Evolutionary conservation across 1,284 basidiomycete species (phyloP).

Genomic region (Boletus semigastroideus): DNA sequence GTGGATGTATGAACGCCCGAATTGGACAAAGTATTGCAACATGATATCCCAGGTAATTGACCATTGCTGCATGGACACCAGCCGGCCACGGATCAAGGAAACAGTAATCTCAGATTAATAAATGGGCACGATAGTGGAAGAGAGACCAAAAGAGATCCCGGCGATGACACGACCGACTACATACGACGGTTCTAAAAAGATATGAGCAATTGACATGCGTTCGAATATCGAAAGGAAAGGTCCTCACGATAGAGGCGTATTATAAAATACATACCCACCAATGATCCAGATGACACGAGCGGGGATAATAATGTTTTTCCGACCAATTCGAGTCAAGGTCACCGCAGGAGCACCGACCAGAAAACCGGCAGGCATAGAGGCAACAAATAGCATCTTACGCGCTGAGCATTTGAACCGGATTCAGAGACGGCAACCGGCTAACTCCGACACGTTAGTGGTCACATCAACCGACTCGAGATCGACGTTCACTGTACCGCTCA

Average conservation of each 20-base stretch:
- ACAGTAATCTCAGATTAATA: constrained; percentile 75
- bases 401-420: constrained; percentile 54
- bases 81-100: constrained; percentile 68
- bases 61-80: constrained; percentile 79
- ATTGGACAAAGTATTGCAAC: constrained; percentile 72
- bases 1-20: constrained; percentile 72
- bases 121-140: constrained; percentile 61
- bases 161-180: constrained; percentile 66
- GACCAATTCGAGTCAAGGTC: constrained; percentile 60
- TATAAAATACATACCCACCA: constrained; percentile 61
- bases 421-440: too few relatives aligned
- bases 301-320: constrained; percentile 63
- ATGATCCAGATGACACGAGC: constrained; percentile 71
- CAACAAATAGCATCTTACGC: constrained; percentile 75
- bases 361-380: constrained; percentile 74
- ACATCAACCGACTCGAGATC: too few relatives aligned
- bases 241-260: constrained; percentile 21
- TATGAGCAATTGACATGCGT: constrained; percentile 24
- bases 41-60: constrained; percentile 77
- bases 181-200: constrained; percentile 58
- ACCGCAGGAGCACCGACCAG: constrained; percentile 62
- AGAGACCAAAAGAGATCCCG: constrained; percentile 58
- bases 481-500: too few relatives aligned
- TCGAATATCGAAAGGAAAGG: background rate
- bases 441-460: too few relatives aligned